These are phyloP conservation scores for Rosa hybrid DNA, from an alignment of 331 rosid genomes.

Conservation along the genomic window DNA sequence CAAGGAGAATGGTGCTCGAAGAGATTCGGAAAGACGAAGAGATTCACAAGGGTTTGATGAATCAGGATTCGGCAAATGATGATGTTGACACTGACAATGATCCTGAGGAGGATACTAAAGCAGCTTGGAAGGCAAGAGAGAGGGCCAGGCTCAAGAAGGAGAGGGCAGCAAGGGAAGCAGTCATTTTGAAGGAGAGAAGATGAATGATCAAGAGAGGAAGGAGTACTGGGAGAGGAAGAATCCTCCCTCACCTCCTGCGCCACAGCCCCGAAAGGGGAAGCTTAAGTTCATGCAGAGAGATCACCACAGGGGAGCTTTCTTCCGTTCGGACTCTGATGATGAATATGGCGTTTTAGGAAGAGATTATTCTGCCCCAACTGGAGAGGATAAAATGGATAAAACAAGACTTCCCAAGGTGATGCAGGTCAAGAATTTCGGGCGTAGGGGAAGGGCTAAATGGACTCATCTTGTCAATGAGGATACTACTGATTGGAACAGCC, in stretches of 20 bases:
- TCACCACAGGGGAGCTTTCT: background rate
- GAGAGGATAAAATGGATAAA: background rate
- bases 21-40: too few relatives aligned
- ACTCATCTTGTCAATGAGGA: too few relatives aligned
- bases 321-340: background rate
- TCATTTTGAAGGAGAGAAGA: slow-evolving; percentile 38
- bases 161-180: slow-evolving; percentile 43
- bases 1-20: too few relatives aligned
- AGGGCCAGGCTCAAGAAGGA: slow-evolving; percentile 62
- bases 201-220: slow-evolving; percentile 90
- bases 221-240: slow-evolving; percentile 36
- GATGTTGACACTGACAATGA: slow-evolving; percentile 51
- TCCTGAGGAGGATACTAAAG: slow-evolving; percentile 80
- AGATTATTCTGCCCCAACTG: background rate
- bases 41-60: too few relatives aligned
- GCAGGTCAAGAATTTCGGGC: background rate
- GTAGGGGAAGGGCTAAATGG: background rate
- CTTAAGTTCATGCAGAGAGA: background rate
- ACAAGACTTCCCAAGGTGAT: background rate
- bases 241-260: background rate
- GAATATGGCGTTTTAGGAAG: background rate
- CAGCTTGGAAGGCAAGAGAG: slow-evolving; percentile 90
- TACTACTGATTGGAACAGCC: too few relatives aligned
- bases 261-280: background rate
- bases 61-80: too few relatives aligned